These are phyloP conservation scores for Claviceps quebecensis DNA, from an alignment of 2,329 filamentous ascomycete genomes.

Conservation along the genomic window DNA sequence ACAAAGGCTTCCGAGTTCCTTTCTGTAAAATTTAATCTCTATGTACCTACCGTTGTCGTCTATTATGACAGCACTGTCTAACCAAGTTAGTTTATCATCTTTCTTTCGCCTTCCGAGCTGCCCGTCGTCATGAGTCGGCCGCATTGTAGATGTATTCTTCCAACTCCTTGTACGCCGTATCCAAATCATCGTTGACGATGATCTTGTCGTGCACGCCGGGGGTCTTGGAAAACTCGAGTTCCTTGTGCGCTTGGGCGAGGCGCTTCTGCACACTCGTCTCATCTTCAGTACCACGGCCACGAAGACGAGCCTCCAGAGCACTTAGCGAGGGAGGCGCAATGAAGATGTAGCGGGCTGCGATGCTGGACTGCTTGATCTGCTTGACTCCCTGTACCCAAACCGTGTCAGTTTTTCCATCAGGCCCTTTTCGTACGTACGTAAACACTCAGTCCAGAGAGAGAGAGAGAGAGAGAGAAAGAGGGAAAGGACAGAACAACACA, in stretches of 20 bases:
- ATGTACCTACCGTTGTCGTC: background rate
- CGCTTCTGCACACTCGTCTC: constrained; percentile 59
- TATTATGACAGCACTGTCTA: background rate
- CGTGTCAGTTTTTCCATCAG: too few species aligned
- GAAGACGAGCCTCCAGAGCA: constrained; percentile 58
- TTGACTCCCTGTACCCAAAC: constrained; percentile 51
- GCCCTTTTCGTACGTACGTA: too few species aligned
- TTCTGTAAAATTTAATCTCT: background rate
- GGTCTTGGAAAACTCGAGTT: constrained; percentile 58
- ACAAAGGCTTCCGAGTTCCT: background rate
- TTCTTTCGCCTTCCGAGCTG: background rate
- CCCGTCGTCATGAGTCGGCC: constrained; percentile 6
- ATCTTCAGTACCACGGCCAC: constrained; percentile 64
- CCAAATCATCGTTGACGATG: constrained; percentile 30
- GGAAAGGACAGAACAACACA: too few species aligned
- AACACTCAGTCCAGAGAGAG: too few species aligned
- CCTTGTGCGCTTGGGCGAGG: constrained; percentile 55
- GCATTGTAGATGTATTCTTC: constrained; percentile 34
- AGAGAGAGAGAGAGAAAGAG: too few species aligned
- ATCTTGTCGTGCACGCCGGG: constrained; percentile 36
- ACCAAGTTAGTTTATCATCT: background rate
- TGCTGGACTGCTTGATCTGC: constrained; percentile 66
- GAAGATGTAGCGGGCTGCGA: constrained; percentile 72
- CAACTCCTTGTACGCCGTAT: constrained; percentile 38
- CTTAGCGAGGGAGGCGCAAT: constrained; percentile 66